Evolutionary conservation across 2,329 filamentous ascomycete species (phyloP), one percentile per base, ranked within the genome.

Genomic region (Epicoccum sorghinum): DNA sequence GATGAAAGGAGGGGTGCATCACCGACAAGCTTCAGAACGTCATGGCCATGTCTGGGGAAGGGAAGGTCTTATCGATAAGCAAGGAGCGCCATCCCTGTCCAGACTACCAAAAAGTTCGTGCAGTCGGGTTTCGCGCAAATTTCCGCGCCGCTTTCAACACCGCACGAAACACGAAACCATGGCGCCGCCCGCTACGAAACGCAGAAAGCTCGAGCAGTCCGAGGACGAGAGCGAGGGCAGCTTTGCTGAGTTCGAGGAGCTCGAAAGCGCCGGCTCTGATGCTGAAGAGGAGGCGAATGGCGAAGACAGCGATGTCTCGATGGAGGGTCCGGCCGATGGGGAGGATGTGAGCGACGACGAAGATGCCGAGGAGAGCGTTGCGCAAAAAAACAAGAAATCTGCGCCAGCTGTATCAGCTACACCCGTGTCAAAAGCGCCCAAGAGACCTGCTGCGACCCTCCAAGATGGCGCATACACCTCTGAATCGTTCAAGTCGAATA

Each of bases 401-500:
- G 29, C 39, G 10, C 22, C 41, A 29, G 44, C 43, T 35, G 38
- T 27, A 23, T 55, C 43, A 27, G 57, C 52, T 29, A 50, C 53
- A 33, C 25, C 57, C 14, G 29, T 27, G 7, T 42, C 42, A 6
- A 65, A 65, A 50, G 41, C 58, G 13, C 53, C 47, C 14, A 73
- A 66, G 46, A 59, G 62, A 57, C 59, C 59, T 43, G 66, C 67
- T 33, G 50, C 61, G 33, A 63, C 58, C 22, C 62, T 66, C 7
- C 66, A 69, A 33, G 71, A 73, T 35, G 76, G 75, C 46, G 71
- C 77, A 24, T 82, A 80, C 66, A 76, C 74, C 18, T 79, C 78
- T 29, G 83, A 83, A 42, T 78, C 82, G n/a, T 87, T 83, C 77
- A 87, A 87, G 67, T 87, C 85, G 38, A 87, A 81, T 67, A 76